These are phyloP conservation scores for Venturia aucupariae DNA, from an alignment of 2,329 filamentous ascomycete genomes.

Conservation along the genomic window DNA sequence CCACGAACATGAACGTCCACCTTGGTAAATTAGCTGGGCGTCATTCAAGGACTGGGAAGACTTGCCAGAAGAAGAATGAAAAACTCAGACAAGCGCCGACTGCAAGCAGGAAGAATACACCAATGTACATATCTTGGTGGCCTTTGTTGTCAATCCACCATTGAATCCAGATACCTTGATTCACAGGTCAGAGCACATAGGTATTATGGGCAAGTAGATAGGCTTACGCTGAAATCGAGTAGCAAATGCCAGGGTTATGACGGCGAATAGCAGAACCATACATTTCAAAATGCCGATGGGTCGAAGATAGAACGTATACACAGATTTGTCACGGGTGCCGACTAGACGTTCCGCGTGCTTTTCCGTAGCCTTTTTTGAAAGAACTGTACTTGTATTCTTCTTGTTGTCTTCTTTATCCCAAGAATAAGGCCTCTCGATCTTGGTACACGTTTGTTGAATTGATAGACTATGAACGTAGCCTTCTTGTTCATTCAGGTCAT, in stretches of 20 bases:
- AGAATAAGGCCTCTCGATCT: background rate
- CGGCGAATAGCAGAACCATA: background rate
- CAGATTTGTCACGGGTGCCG: background rate
- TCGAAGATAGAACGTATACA: background rate
- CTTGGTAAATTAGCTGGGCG: background rate
- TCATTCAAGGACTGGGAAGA: background rate
- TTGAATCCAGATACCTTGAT: background rate
- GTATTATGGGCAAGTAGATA: background rate
- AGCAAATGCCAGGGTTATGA: background rate
- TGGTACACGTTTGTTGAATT: background rate
- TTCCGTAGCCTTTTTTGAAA: background rate
- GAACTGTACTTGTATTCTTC: background rate
- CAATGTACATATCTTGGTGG: background rate
- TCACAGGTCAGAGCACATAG: background rate
- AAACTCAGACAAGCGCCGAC: background rate
- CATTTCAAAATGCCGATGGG: background rate
- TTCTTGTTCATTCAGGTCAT: background rate
- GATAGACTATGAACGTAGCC: background rate
- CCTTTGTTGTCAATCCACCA: background rate
- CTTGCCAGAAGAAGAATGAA: background rate
- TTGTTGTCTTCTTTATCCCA: background rate
- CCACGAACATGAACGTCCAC: background rate
- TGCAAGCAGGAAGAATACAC: slow-evolving; percentile 5
- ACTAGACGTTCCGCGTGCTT: background rate
- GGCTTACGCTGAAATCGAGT: background rate